A percentile compares a stretch with the other conserved stretches of the same genome.
phyloP scores from a whole-genome alignment of 345 rosid genomes.

The Syzygium grande region DNA sequence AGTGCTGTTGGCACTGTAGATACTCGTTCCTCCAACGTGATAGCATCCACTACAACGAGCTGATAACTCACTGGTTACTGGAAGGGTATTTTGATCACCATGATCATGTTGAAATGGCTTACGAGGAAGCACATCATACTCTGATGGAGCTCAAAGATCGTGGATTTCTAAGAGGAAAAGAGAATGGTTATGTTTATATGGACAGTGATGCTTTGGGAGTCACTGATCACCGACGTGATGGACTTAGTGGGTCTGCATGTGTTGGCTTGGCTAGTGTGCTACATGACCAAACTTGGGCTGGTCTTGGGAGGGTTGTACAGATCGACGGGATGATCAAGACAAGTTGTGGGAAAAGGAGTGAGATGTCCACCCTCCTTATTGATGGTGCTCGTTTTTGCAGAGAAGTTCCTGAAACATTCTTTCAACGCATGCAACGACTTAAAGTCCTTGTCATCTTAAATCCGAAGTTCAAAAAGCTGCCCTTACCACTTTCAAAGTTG shows the following conservation, averaged over 20 bases:
- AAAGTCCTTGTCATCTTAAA: not conserved
- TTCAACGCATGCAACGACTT: not conserved
- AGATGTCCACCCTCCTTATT: not conserved
- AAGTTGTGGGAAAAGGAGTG: not conserved
- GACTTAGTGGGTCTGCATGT: slow-evolving; percentile 5
- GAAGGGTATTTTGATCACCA: slow-evolving; percentile 49
- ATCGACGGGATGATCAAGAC: slow-evolving; percentile 48
- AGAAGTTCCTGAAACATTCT: not conserved
- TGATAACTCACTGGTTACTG: slow-evolving; percentile 58
- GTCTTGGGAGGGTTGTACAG: slow-evolving; percentile 27
- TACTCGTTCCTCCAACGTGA: too few relatives aligned
- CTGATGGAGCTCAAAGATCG: slow-evolving; percentile 45
- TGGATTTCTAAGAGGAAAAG: slow-evolving; percentile 39
- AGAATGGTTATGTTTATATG: slow-evolving; percentile 27
- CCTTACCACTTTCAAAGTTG: not conserved
- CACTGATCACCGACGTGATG: slow-evolving; percentile 20
- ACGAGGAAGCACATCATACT: slow-evolving; percentile 30
- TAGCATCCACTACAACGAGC: slow-evolving; percentile 14
- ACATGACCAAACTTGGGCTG: not conserved
- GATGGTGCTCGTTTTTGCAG: not conserved
- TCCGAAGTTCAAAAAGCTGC: not conserved
- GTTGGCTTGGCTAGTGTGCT: slow-evolving; percentile 25
- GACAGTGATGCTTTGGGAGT: slow-evolving; percentile 19
- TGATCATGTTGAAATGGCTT: slow-evolving; percentile 26
- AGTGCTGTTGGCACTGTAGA: too few relatives aligned